Conservation (phyloP, 495 filamentous ascomycete genomes). For the Hyaloscypha hepaticicola region DNA sequence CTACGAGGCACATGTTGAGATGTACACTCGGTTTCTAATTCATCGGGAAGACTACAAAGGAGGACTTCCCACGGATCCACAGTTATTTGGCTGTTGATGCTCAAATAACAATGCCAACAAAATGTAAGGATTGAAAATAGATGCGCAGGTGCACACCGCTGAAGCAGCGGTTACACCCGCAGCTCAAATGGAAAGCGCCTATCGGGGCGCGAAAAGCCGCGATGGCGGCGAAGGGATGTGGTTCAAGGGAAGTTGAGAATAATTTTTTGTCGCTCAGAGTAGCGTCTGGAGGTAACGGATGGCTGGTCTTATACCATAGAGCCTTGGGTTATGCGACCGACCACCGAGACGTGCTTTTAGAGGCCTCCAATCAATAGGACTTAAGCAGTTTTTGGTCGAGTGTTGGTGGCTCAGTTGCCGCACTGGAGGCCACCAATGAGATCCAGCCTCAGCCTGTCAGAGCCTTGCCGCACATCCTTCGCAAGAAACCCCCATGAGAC, state of each 20-base stretch:
- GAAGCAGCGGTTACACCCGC: slow-evolving; percentile 22
- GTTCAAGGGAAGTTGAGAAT: background rate
- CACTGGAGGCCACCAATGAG: slow-evolving; percentile 11
- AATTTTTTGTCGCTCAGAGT: background rate
- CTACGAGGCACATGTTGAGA: slow-evolving; percentile 11
- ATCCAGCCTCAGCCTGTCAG: background rate
- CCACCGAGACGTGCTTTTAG: background rate
- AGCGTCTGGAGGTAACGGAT: background rate
- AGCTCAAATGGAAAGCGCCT: slow-evolving; percentile 7
- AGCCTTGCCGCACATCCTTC: background rate
- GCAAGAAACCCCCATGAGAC: background rate
- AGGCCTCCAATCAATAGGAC: slow-evolving; percentile 2
- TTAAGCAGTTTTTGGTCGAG: background rate
- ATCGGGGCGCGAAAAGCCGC: slow-evolving; percentile 9
- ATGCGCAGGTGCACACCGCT: slow-evolving; percentile 19
- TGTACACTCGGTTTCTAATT: slow-evolving; percentile 10
- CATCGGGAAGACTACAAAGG: slow-evolving; percentile 6
- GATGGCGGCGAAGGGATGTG: slow-evolving; percentile 1
- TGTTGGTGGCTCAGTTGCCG: background rate
- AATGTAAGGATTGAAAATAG: slow-evolving; percentile 12
- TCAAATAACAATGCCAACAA: slow-evolving; percentile 12
- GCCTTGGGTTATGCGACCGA: background rate
- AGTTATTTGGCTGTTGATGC: background rate
- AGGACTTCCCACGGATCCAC: slow-evolving; percentile 13
- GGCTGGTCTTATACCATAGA: background rate